Evolutionary conservation across 2,329 filamentous ascomycete genomes (phyloP).

Genomic region (Fusarium sp.): DNA sequence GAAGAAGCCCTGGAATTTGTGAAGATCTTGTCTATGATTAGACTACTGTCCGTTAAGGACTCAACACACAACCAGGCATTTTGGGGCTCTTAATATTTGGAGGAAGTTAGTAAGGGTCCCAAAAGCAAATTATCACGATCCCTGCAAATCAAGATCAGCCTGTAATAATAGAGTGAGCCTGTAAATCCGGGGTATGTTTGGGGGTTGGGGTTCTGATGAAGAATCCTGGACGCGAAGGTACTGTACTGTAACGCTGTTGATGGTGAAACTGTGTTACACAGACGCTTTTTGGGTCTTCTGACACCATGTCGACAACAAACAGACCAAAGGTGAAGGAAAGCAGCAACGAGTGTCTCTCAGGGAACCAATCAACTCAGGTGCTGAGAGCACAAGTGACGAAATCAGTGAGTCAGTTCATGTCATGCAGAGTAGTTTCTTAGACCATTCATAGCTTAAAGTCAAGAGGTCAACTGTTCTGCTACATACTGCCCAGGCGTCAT

Average conservation of each 20-base stretch:
- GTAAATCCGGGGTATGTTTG: conserved; percentile 35
- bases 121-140: neutral
- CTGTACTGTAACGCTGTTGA: neutral
- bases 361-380: too few relatives aligned
- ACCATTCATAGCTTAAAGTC: too few relatives aligned
- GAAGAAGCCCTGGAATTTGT: neutral
- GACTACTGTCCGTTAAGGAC: neutral
- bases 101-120: neutral
- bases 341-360: neutral
- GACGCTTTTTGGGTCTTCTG: neutral
- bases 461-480: too few relatives aligned
- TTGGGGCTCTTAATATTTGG: neutral
- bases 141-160: conserved; percentile 29
- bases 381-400: too few relatives aligned
- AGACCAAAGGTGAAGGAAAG: neutral
- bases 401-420: too few relatives aligned
- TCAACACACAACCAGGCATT: neutral
- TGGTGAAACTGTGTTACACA: conserved; percentile 4
- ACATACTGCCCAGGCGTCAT: neutral
- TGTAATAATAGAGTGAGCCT: conserved; percentile 1
- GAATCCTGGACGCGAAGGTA: neutral
- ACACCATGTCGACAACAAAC: neutral
- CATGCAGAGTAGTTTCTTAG: too few relatives aligned
- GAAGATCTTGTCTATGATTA: neutral
- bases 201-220: conserved; percentile 5